These are phyloP conservation scores for Talaromyces atroroseus DNA, from an alignment of 2,329 filamentous ascomycete genomes.

Conservation along the genomic window DNA sequence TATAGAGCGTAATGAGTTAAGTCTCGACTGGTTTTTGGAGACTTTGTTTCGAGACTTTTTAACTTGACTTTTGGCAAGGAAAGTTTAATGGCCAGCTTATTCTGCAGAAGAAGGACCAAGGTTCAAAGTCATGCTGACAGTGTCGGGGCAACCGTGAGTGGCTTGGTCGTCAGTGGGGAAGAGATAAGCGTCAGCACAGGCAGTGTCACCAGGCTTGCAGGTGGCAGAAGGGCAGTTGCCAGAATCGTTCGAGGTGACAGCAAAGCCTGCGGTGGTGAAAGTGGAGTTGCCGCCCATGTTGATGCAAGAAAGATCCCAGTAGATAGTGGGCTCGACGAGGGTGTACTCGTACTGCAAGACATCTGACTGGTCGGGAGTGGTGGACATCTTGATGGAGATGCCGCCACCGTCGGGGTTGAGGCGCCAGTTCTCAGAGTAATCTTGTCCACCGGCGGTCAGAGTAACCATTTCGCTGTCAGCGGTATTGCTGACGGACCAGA, in stretches of 20 bases:
- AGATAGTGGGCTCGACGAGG: constrained; percentile 26
- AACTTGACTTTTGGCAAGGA: too few relatives aligned
- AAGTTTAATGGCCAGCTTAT: constrained; percentile 1
- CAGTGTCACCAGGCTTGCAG: constrained; percentile 31
- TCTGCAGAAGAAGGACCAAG: constrained; percentile 24
- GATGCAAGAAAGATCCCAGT: constrained; percentile 37
- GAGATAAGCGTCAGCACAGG: constrained; percentile 37
- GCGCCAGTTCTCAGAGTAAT: constrained; percentile 31
- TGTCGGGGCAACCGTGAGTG: constrained; percentile 37
- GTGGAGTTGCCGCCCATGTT: constrained; percentile 27
- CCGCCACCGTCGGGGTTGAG: constrained; percentile 35
- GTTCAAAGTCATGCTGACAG: constrained; percentile 29
- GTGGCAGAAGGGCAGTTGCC: constrained; percentile 30
- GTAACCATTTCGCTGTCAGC: constrained; percentile 30
- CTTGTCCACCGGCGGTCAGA: constrained; percentile 28
- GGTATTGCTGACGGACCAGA: constrained; percentile 35
- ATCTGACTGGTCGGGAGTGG: constrained; percentile 25
- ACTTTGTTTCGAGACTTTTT: too few relatives aligned
- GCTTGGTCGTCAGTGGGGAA: constrained; percentile 37
- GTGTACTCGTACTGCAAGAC: constrained; percentile 42
- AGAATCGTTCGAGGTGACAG: constrained; percentile 24
- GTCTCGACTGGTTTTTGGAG: too few relatives aligned
- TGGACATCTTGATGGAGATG: constrained; percentile 39
- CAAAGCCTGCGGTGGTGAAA: constrained; percentile 32
- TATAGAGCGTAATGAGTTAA: too few relatives aligned